Base-by-base conservation (phyloP, 2,329 filamentous ascomycete genomes). In the Paracamarosporium sp. region DNA sequence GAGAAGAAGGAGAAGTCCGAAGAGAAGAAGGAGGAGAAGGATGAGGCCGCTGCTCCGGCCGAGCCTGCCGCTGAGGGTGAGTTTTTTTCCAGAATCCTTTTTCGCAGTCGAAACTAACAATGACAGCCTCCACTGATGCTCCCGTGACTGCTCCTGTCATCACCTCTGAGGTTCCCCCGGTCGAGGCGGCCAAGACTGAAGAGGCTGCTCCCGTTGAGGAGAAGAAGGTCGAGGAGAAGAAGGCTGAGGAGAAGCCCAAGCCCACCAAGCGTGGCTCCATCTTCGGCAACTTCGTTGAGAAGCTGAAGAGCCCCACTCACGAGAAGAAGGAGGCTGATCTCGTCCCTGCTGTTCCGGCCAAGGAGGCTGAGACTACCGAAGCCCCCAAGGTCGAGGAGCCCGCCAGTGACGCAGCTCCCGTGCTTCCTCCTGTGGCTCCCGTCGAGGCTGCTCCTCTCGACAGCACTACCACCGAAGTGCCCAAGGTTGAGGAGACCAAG, bases 241-340 rank as follows among this genome's bases (percentile, higher is more conserved):
- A 83, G 63, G 79, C 76, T 41, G 71, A 76, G 46, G 68, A 73
- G 60, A 76, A 76, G 68, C 76, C 83, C 67, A 93, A 92, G 87
- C 77, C 78, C 46, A 84, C 86, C 79, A 96, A 96, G 90, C 91
- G 92, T 78, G 88, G 88, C 79, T 95, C 91, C 65, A 89, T 93
- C 71, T 96, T 96, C 79, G 87, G 87, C 69, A 88, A 87, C 72
- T 88, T 91, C 75, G 85, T 84, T 79, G 90, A 92, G 67, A 79
- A 79, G 74, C 72, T 82, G 55, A 80, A 79, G 73, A 80, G 78
- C 73, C 81, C 81, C 11, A 76, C 75, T 33, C 74, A 73, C 60
- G 81, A 83, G 85, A 94, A 94, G 84, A 88, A 90, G 77, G 88
- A 88, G 63, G 83, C 87, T 68, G 88, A 90, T 73, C 83, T 85